Base-by-base conservation (phyloP, 2,329 filamentous ascomycete genomes). In the Incumbomyces lentus region DNA sequence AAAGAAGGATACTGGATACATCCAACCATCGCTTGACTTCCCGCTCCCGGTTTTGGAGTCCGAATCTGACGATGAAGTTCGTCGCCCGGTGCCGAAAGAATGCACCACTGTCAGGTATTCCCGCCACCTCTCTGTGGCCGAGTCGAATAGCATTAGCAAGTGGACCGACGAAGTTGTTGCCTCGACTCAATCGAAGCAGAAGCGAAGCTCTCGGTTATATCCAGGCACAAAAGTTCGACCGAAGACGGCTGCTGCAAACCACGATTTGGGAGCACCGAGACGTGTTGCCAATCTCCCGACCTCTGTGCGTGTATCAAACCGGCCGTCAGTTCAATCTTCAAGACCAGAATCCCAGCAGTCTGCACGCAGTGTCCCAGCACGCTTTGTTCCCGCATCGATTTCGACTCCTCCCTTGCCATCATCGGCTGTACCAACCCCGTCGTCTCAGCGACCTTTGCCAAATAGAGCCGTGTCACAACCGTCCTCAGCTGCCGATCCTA, bases 131-230 rank as follows among this genome's bases (percentile, higher is more conserved):
- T 68, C 69, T 0, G 55, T 68, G 26, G 62, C 61, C 18, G 70
- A 73, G 41, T 59, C 71, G 30, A 68, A 68, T 45, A 63, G 62
- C 18, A 61, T 62, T 12, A 63, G 60, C 38, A 58, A 62, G 36
- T 61, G 61, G 45, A 61, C 59, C 50, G 71, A 71, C 44, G 70
- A 74, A 54, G 69, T 68, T 17, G 62, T 68, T 6, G 52, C 52
- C 11, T 46, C 44, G n/a, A 49, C 47, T 31, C 87, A 85, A 59
- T 83, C 82, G 36, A 95, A 93, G 62, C 81, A 95, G 47, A 95
- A 93, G 65, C 76, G 95, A 36, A 92, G 82, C 1, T 90, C 92
- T 8, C 78, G 90, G 38, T 88, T 88, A 19, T 90, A 87, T 51
- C 69, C 75, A 34, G 66, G 71, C 53, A 73, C 78, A 48, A 73